Evolutionary conservation across 495 filamentous ascomycete genomes (phyloP).

Genomic region (Podospora tetraspora): DNA sequence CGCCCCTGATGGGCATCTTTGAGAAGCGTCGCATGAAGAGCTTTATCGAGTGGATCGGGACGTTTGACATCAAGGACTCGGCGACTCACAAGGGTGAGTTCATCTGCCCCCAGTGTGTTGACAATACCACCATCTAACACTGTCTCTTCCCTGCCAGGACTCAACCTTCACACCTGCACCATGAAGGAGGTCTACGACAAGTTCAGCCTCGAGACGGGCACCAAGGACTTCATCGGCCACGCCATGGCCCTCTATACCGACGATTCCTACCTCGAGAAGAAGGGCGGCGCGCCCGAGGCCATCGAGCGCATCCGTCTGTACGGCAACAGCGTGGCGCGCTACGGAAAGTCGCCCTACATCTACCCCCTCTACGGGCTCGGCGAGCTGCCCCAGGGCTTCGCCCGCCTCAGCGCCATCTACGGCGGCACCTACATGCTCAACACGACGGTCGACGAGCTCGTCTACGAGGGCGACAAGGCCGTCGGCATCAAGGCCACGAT

Average conservation of each 20-base stretch:
- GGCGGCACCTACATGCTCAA: conserved; percentile 99
- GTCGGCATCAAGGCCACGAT: conserved; percentile 95
- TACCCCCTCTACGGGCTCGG: conserved; percentile 97
- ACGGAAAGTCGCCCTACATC: conserved; percentile 98
- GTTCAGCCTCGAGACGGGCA: conserved; percentile 86
- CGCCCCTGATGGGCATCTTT: conserved; percentile 92
- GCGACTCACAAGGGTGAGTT: conserved; percentile 77
- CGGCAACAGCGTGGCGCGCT: conserved; percentile 95
- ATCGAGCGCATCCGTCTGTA: conserved; percentile 93
- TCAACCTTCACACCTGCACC: conserved; percentile 70
- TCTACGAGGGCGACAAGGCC: conserved; percentile 75
- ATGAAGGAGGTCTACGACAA: conserved; percentile 99
- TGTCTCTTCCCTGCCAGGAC: conserved; percentile 48
- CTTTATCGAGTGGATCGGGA: conserved; percentile 95
- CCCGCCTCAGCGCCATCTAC: conserved; percentile 94
- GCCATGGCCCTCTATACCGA: conserved; percentile 94
- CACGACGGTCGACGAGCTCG: conserved; percentile 82
- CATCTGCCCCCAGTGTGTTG: background rate
- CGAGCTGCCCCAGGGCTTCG: conserved; percentile 97
- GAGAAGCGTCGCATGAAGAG: conserved; percentile 96
- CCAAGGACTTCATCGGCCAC: conserved; percentile 94
- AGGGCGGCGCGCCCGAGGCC: conserved; percentile 73
- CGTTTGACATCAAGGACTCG: conserved; percentile 78
- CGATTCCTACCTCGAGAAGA: conserved; percentile 73
- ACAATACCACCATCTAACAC: background rate